Conservation (phyloP, 139 green algal genomes). For the Chlamydomonas sp. region DNA sequence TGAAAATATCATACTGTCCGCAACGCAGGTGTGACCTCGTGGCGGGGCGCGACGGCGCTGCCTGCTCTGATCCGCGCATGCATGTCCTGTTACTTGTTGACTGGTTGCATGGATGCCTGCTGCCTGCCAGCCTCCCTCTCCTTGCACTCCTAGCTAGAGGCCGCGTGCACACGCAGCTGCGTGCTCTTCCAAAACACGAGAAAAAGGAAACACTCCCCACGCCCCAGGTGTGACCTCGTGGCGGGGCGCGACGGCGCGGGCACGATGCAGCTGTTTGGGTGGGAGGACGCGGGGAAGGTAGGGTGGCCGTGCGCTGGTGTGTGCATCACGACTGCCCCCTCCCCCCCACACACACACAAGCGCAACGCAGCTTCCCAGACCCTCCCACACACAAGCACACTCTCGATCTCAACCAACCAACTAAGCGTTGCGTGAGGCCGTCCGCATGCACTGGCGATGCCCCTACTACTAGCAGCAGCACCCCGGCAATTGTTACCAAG, state of each 20-base stretch:
- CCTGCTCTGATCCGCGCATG: too few relatives aligned
- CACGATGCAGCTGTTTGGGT: constrained; percentile 7
- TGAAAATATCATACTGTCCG: neutral
- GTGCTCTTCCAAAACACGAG: neutral
- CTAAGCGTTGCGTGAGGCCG: too few relatives aligned
- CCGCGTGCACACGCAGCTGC: neutral
- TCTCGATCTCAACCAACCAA: too few relatives aligned
- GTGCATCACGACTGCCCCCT: neutral
- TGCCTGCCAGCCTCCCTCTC: too few relatives aligned
- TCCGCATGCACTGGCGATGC: too few relatives aligned
- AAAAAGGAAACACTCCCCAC: neutral
- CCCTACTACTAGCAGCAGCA: neutral
- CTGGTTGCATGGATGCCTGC: too few relatives aligned
- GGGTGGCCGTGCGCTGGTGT: too few relatives aligned
- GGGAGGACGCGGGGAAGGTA: too few relatives aligned
- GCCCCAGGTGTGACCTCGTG: neutral
- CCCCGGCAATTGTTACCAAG: too few relatives aligned
- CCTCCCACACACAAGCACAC: neutral
- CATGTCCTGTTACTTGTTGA: too few relatives aligned
- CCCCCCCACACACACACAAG: neutral
- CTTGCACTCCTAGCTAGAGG: too few relatives aligned
- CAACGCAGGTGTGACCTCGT: neutral
- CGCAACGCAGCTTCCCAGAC: neutral
- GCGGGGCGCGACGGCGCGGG: neutral
- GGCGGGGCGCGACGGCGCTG: too few relatives aligned